phyloP scores from a whole-genome alignment of 2,329 filamentous ascomycete genomes.

The Aspergillus quadrilineatus region DNA sequence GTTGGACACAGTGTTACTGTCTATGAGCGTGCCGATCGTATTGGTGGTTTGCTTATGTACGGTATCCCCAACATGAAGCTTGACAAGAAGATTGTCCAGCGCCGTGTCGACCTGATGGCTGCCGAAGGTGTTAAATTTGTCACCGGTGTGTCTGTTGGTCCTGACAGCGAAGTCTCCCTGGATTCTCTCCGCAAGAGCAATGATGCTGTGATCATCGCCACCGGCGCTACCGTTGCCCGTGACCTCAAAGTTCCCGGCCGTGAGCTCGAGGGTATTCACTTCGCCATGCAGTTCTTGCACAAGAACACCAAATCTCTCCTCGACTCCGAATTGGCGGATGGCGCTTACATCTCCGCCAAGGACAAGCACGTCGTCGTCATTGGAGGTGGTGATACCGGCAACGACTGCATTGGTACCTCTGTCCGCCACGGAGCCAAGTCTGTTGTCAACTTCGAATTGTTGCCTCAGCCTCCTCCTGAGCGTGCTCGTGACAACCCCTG shows the following conservation, averaged over 20 bases:
- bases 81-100: slow-evolving; percentile 95
- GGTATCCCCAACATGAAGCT: slow-evolving; percentile 99
- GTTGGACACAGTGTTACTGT: slow-evolving; percentile 85
- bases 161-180: slow-evolving; percentile 67
- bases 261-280: slow-evolving; percentile 86
- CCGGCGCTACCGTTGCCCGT: slow-evolving; percentile 87
- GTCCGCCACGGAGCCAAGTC: slow-evolving; percentile 94
- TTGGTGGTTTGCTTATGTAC: slow-evolving; percentile 94
- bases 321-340: slow-evolving; percentile 82
- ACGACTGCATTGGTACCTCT: slow-evolving; percentile 96
- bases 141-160: slow-evolving; percentile 73
- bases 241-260: slow-evolving; percentile 89
- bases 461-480: slow-evolving; percentile 87
- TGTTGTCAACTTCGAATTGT: slow-evolving; percentile 92
- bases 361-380: slow-evolving; percentile 96
- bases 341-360: slow-evolving; percentile 88
- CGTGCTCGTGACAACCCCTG: slow-evolving; percentile 93
- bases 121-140: slow-evolving; percentile 82
- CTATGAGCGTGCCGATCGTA: slow-evolving; percentile 87
- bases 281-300: slow-evolving; percentile 95
- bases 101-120: slow-evolving; percentile 92
- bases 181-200: slow-evolving; percentile 70
- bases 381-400: slow-evolving; percentile 95
- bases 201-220: slow-evolving; percentile 86
- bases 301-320: slow-evolving; percentile 97